Percentiles rank a stretch among this genome's conserved stretches.
phyloP scores from a whole-genome alignment of 176 grass and related monocot species.

The Tuctoria greenei region DNA sequence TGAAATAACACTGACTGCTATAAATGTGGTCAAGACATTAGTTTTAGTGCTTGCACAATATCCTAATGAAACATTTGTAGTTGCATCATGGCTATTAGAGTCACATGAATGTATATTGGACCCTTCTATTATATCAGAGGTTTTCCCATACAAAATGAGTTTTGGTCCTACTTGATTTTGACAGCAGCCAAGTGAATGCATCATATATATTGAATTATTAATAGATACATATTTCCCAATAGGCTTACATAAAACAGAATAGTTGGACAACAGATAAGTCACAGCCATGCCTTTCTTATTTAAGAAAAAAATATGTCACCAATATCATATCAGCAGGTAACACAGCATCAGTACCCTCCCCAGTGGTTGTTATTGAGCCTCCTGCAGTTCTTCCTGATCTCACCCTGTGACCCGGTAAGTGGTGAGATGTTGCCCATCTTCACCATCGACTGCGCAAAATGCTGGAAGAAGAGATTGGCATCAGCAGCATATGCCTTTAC shows the following conservation, averaged over 20 bases:
- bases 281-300: neutral
- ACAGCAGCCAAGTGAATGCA: slow-evolving; percentile 32
- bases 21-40: neutral
- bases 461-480: slow-evolving; percentile 71
- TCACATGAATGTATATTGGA: slow-evolving; percentile 12
- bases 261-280: neutral
- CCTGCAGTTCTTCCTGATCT: slow-evolving; percentile 93
- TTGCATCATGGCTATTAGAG: neutral
- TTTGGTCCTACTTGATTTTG: slow-evolving; percentile 14
- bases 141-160: slow-evolving; percentile 3
- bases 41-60: slow-evolving; percentile 14
- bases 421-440: slow-evolving; percentile 89
- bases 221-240: neutral
- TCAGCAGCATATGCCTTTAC: slow-evolving; percentile 71
- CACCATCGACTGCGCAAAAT: slow-evolving; percentile 85
- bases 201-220: slow-evolving; percentile 33
- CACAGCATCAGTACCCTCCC: slow-evolving; percentile 10
- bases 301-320: slow-evolving; percentile 36
- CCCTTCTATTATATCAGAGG: neutral
- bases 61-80: neutral
- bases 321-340: slow-evolving; percentile 32
- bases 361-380: slow-evolving; percentile 52
- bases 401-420: slow-evolving; percentile 55
- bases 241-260: neutral
- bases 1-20: neutral